A percentile compares a stretch with the other conserved stretches of the same genome.
These are phyloP conservation scores for Kernera saxatilis DNA, from an alignment of 345 rosid genomes.

Conservation along the genomic window DNA sequence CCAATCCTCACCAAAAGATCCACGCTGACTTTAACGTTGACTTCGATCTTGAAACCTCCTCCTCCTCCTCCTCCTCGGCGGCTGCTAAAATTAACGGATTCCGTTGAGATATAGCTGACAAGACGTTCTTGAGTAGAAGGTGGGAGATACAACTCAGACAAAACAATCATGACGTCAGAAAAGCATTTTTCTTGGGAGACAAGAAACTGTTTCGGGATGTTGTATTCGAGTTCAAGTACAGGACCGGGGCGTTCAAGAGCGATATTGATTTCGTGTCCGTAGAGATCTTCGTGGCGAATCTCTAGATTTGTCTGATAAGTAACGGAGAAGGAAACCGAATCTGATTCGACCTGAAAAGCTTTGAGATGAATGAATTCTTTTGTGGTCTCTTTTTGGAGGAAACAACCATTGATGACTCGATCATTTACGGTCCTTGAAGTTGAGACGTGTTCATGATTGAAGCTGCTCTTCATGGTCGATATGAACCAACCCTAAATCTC, in stretches of 20 bases:
- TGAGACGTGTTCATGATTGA: neutral
- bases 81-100: neutral
- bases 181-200: neutral
- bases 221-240: neutral
- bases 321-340: neutral
- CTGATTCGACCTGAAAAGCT: neutral
- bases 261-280: neutral
- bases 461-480: neutral
- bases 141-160: constrained; percentile 10
- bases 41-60: constrained; percentile 1
- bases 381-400: neutral
- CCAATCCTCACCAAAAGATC: neutral
- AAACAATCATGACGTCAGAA: constrained; percentile 6
- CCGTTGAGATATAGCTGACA: neutral
- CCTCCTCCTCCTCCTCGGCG: neutral
- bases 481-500: neutral
- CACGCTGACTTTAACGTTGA: neutral
- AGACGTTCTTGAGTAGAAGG: neutral
- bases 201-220: neutral
- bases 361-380: neutral
- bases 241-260: neutral
- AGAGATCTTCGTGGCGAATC: neutral
- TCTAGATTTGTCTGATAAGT: neutral
- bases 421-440: neutral
- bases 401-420: neutral